Percentiles rank a stretch among this genome's conserved stretches.
These are phyloP conservation scores for Neonectria neomacrospora DNA, from an alignment of 2,329 filamentous ascomycete species.

Conservation along the genomic window DNA sequence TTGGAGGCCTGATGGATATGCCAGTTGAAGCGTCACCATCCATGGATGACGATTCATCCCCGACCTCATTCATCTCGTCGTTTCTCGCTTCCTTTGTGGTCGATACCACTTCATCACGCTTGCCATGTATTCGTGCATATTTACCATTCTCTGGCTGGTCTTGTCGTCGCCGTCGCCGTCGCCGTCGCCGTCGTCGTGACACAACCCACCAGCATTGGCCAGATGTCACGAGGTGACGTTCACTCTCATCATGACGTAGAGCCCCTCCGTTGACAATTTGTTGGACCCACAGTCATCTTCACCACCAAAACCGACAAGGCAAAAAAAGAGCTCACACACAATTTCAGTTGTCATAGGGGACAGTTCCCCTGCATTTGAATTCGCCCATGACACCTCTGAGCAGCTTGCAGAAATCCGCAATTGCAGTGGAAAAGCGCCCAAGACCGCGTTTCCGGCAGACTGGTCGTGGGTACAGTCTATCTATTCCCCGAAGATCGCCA, in stretches of 20 bases:
- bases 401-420: neutral
- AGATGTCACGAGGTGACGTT: constrained; percentile 39
- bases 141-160: constrained; percentile 19
- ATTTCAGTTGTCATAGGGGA: neutral
- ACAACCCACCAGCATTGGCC: constrained; percentile 25
- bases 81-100: neutral
- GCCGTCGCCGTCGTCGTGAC: constrained; percentile 26
- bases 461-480: constrained; percentile 1
- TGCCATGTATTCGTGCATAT: constrained; percentile 9
- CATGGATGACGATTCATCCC: neutral
- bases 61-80: constrained; percentile 33
- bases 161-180: constrained; percentile 26
- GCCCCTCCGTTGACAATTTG: constrained; percentile 31
- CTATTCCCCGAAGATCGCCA: constrained; percentile 3
- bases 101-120: neutral
- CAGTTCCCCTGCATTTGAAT: neutral
- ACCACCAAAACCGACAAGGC: constrained; percentile 22
- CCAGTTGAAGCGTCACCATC: constrained; percentile 9
- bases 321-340: neutral
- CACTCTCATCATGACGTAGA: constrained; percentile 38
- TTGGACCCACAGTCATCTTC: constrained; percentile 35
- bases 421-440: neutral
- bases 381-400: constrained; percentile 3
- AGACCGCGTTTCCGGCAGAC: neutral
- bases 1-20: constrained; percentile 21